Conservation (phyloP, 2,329 filamentous ascomycete genomes). For the Plenodomus tracheiphilus region DNA sequence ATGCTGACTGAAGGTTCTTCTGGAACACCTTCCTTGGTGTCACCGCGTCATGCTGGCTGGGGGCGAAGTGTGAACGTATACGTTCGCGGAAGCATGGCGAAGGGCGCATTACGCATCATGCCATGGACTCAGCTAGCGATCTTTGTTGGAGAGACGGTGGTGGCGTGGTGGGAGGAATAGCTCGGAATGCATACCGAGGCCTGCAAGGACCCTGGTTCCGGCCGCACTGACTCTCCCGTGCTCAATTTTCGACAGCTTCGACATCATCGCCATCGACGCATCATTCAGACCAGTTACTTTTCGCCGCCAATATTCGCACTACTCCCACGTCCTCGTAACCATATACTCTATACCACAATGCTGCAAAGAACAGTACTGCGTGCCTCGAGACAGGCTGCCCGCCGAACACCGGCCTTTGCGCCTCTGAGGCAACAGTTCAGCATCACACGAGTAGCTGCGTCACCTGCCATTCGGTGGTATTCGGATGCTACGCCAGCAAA, state of each 20-base stretch:
- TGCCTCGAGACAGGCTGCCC: conserved; percentile 49
- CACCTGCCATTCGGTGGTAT: conserved; percentile 48
- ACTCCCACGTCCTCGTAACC: conserved; percentile 1
- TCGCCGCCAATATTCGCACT: background rate
- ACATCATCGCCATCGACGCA: conserved; percentile 6
- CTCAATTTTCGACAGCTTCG: conserved; percentile 23
- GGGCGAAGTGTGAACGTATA: conserved; percentile 11
- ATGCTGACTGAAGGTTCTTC: background rate
- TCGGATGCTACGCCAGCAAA: conserved; percentile 53
- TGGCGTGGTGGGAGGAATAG: background rate
- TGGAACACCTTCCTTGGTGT: background rate
- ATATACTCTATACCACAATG: conserved; percentile 42
- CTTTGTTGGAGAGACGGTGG: background rate
- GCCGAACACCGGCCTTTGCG: conserved; percentile 46
- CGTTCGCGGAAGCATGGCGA: conserved; percentile 19
- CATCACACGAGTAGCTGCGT: conserved; percentile 34
- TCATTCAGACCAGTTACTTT: background rate
- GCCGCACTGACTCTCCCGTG: conserved; percentile 18
- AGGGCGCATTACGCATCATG: conserved; percentile 29
- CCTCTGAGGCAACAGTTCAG: conserved; percentile 36
- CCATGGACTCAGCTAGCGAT: background rate
- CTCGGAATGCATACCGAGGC: conserved; percentile 23
- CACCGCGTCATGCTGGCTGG: background rate
- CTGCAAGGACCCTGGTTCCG: conserved; percentile 18
- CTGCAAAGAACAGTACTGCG: conserved; percentile 56